These are phyloP conservation scores for Verbena officinalis DNA, from an alignment of 257 asterid genomes.

Conservation along the genomic window DNA sequence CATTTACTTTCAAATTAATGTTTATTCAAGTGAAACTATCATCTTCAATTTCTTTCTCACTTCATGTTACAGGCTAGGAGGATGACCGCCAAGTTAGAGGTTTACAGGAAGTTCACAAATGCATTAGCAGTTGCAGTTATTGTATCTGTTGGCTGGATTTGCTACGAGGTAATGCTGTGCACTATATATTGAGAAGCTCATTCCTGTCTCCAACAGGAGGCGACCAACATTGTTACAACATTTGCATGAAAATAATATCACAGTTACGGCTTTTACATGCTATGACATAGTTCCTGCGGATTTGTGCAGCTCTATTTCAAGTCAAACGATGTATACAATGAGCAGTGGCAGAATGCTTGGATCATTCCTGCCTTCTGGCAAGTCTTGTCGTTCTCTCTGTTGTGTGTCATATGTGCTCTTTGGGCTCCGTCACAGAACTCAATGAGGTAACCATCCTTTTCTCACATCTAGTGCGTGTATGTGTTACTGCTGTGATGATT, in stretches of 20 bases:
- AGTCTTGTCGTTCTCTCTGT: conserved; percentile 82
- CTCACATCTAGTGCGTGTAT: conserved; percentile 9
- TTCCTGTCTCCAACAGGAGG: not conserved
- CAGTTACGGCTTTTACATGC: conserved; percentile 17
- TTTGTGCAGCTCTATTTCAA: conserved; percentile 87
- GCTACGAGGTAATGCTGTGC: conserved; percentile 74
- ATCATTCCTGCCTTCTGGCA: conserved; percentile 98
- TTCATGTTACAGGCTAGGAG: conserved; percentile 70
- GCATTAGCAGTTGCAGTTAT: conserved; percentile 86
- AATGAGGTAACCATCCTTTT: conserved; percentile 59
- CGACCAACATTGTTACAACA: too few relatives aligned
- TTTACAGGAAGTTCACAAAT: conserved; percentile 90
- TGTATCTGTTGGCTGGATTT: conserved; percentile 92
- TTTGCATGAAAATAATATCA: too few relatives aligned
- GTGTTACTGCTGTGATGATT: conserved; percentile 12
- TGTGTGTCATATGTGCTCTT: conserved; percentile 89
- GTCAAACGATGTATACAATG: conserved; percentile 84
- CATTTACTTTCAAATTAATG: conserved; percentile 8
- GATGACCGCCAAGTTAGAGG: conserved; percentile 79
- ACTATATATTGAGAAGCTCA: not conserved
- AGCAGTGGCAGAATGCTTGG: conserved; percentile 98
- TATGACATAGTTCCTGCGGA: conserved; percentile 24
- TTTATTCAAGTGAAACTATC: conserved; percentile 19
- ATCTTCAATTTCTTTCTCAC: conserved; percentile 17
- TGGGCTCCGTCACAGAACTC: conserved; percentile 98